Conservation (phyloP, 2,329 filamentous ascomycete species). For the Colletotrichum aenigma region DNA sequence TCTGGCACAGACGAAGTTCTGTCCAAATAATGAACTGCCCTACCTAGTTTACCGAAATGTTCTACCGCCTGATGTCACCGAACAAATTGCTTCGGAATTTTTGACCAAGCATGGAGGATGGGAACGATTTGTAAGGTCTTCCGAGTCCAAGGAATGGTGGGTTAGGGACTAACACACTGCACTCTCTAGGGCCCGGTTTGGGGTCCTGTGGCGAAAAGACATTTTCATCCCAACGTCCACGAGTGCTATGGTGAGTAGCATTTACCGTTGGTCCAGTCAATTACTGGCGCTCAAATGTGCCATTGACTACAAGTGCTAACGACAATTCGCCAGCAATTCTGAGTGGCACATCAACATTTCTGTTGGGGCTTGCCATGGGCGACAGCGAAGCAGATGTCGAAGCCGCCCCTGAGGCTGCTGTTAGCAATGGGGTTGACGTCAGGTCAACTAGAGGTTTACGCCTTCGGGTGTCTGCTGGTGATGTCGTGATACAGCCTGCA, state of each 20-base stretch:
- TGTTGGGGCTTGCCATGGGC: background rate
- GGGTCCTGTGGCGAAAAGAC: background rate
- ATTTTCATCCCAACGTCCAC: background rate
- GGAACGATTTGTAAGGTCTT: background rate
- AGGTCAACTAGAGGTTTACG: background rate
- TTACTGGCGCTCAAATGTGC: background rate
- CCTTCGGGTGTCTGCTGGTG: background rate
- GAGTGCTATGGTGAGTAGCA: background rate
- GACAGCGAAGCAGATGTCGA: background rate
- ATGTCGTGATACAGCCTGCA: background rate
- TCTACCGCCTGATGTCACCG: background rate
- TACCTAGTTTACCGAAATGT: background rate
- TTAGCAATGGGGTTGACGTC: rapidly evolving
- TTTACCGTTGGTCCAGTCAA: rapidly evolving
- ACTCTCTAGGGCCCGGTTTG: background rate
- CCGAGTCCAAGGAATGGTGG: rapidly evolving
- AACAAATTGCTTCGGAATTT: background rate
- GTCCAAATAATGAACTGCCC: background rate
- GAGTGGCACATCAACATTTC: background rate
- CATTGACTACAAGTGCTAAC: rapidly evolving
- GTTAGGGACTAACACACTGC: rapidly evolving
- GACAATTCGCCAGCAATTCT: background rate
- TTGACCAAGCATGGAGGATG: background rate
- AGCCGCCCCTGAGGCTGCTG: background rate
- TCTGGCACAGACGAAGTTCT: background rate